These are phyloP conservation scores for Dictyostelium intermedium DNA, from an alignment of 78 protist species.

Conservation along the genomic window DNA sequence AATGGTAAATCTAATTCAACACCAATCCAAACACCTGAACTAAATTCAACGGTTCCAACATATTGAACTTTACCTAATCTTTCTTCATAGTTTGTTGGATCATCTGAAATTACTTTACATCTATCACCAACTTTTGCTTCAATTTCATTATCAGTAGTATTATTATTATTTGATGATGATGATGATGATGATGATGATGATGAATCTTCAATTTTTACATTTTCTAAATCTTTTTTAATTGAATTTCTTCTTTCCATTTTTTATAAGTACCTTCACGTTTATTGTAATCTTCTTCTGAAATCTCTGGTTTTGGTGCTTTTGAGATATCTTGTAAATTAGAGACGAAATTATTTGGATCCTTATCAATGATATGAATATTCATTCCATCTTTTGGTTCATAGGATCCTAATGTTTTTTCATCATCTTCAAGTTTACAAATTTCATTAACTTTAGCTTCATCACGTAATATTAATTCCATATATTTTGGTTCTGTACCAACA, in stretches of 20 bases:
- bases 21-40: constrained; percentile 87
- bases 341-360: constrained; percentile 64
- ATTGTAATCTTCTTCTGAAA: constrained; percentile 90
- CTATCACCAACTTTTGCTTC: constrained; percentile 1
- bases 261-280: constrained; percentile 85
- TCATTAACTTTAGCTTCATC: constrained; percentile 7
- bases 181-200: not conserved
- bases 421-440: constrained; percentile 38
- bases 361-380: constrained; percentile 83
- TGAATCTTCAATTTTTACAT: not conserved
- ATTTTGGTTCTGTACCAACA: constrained; percentile 84
- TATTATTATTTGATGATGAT: not conserved
- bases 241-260: constrained; percentile 49
- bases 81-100: not conserved
- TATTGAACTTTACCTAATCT: constrained; percentile 83
- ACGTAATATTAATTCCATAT: constrained; percentile 65
- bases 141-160: constrained; percentile 2
- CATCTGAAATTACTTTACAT: constrained; percentile 24
- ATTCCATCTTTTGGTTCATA: constrained; percentile 43
- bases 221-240: not conserved
- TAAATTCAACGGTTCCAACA: constrained; percentile 66
- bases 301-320: constrained; percentile 72
- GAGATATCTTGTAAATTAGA: constrained; percentile 73
- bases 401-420: constrained; percentile 25
- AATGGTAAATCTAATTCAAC: constrained; percentile 88